Base-by-base conservation (phyloP, 495 filamentous ascomycete species). In the Aspergillus cristatus region DNA sequence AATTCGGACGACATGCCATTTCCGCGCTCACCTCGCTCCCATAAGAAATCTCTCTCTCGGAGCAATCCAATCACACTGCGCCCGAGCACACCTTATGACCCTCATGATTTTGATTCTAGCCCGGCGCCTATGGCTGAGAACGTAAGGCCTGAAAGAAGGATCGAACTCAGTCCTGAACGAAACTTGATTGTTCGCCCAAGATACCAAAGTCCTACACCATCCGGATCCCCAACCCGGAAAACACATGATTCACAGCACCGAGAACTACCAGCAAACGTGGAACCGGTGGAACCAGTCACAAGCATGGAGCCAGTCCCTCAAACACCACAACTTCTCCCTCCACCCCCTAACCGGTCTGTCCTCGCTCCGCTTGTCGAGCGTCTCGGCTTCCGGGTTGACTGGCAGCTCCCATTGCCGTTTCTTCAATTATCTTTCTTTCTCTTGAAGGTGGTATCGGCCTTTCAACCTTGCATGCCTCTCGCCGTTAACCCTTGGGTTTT, bases 391-490 rank as follows among this genome's bases (percentile, higher is more conserved):
- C 5, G 25, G 39, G 22, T 50, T 17, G 32, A 35, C 38, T 48
- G 45, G 33, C 42, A 53, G 13, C 42, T 60, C 5, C 38, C 55
- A 1, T 38, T 64, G 1, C 45, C 56, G 3, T 39, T 55, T 14
- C 53, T 64, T 30, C 54, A 70, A 34, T 37, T 68, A 5, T 43
- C 48, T 0, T 29, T 81, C 3, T 79, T 84, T 44, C 53, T 78
- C 6, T 25, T 67, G 14, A 84, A 86, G 46, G 45, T 76, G 0
- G 52, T 63, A 14, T 71, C 72, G 2, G 47, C 77, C 1, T 68
- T 70, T 8, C 58, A 69, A 37, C 71, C 76, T 5, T 87, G 82
- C 55, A 64, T 63, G 11, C 82, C 82, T 0, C 56, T 73, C n/a
- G 72, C 73, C 1, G 66, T 71, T 8, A 74, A 71, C 32, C 63